Conservation (phyloP, 2,329 filamentous ascomycete species). For the Claviceps monticola region DNA sequence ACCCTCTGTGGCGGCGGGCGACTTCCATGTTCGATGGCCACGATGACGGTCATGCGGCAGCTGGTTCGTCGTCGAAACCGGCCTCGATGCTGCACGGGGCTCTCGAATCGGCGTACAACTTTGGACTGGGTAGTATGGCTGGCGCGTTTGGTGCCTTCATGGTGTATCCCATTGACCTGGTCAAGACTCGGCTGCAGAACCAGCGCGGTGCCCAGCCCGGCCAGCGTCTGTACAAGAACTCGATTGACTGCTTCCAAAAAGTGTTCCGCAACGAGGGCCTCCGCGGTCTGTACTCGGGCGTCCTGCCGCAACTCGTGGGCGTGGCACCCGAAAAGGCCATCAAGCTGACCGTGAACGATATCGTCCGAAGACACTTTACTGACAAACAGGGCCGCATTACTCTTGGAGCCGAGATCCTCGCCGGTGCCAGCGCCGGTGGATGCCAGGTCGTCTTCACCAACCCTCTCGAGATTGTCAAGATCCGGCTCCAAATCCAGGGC, state of each 20-base stretch:
- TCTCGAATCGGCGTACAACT: constrained; percentile 68
- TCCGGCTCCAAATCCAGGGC: constrained; percentile 91
- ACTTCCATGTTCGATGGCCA: constrained; percentile 39
- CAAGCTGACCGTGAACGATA: constrained; percentile 95
- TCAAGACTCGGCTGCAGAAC: constrained; percentile 98
- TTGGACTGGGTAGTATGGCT: constrained; percentile 74
- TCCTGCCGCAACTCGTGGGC: constrained; percentile 87
- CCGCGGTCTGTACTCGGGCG: constrained; percentile 81
- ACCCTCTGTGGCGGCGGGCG: constrained; percentile 64
- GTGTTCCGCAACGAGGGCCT: constrained; percentile 88
- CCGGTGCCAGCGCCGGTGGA: constrained; percentile 77
- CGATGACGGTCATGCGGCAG: constrained; percentile 21
- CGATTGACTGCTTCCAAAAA: constrained; percentile 85
- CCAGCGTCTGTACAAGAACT: constrained; percentile 91
- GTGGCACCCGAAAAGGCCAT: constrained; percentile 99
- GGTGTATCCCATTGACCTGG: constrained; percentile 97
- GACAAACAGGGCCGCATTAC: constrained; percentile 65
- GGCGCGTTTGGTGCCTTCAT: constrained; percentile 98
- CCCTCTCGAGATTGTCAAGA: constrained; percentile 97
- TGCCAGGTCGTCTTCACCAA: constrained; percentile 99
- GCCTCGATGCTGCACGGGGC: constrained; percentile 43
- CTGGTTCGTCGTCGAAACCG: constrained; percentile 7
- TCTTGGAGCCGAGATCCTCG: constrained; percentile 59
- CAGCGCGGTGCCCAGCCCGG: constrained; percentile 74
- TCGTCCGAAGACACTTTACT: constrained; percentile 65